Evolutionary conservation across 129 eudicot genomes (phyloP).

Genomic region (Helianthus tuberosus): DNA sequence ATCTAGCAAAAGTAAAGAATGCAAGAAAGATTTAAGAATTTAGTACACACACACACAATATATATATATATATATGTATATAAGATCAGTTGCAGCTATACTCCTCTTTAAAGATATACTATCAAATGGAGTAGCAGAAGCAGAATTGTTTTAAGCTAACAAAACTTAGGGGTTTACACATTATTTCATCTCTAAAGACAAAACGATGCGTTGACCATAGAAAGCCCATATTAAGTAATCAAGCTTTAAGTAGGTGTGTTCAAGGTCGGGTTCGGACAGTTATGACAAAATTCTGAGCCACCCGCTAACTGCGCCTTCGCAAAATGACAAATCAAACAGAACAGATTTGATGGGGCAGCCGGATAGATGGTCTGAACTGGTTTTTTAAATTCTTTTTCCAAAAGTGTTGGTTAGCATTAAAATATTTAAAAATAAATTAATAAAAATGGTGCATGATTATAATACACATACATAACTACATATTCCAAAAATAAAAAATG

Average conservation of each 20-base stretch:
- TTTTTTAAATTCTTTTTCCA: no score
- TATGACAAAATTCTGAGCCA: no score
- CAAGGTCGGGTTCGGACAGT: no score
- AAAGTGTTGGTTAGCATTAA: no score
- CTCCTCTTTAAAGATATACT: constrained; percentile 3
- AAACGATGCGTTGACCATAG: neutral
- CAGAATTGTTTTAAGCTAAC: neutral
- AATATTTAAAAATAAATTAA: no score
- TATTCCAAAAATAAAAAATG: no score
- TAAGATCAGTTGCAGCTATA: neutral
- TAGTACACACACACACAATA: neutral
- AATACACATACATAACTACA: no score
- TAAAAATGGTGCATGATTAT: no score
- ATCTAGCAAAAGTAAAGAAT: constrained; percentile 45
- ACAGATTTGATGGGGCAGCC: no score
- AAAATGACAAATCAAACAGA: no score
- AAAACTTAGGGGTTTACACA: neutral
- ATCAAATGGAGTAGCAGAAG: neutral
- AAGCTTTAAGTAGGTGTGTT: neutral
- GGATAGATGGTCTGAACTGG: no score
- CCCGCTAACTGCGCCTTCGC: no score
- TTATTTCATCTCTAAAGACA: neutral
- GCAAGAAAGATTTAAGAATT: constrained; percentile 10
- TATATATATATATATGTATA: neutral
- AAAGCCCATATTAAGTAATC: constrained; percentile 13